phyloP scores from a whole-genome alignment of 179 eudicot genomes.

The Gypsophila paniculata region DNA sequence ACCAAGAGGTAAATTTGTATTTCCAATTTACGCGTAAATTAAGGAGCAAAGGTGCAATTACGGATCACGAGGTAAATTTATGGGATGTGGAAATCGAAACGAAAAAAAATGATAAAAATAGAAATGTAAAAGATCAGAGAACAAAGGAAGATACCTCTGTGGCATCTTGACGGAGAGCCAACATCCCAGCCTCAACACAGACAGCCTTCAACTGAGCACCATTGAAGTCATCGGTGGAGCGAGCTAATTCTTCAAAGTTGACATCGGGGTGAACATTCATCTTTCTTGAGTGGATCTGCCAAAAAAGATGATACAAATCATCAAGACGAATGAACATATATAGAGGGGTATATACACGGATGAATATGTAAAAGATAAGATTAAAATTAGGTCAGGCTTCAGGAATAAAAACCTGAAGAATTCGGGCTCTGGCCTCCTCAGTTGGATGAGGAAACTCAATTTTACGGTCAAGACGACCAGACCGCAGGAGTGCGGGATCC shows the following conservation, averaged over 20 bases:
- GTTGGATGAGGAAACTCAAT: slow-evolving; percentile 98
- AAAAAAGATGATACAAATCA: not conserved
- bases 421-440: slow-evolving; percentile 94
- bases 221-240: slow-evolving; percentile 93
- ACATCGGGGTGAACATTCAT: slow-evolving; percentile 98
- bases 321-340: too few species aligned
- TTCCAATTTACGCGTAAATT: too few species aligned
- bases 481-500: slow-evolving; percentile 95
- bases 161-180: slow-evolving; percentile 95
- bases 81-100: not conserved
- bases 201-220: slow-evolving; percentile 98
- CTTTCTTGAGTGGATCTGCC: slow-evolving; percentile 92
- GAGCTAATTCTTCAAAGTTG: slow-evolving; percentile 94
- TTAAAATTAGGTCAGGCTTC: too few species aligned
- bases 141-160: slow-evolving; percentile 59
- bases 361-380: not conserved
- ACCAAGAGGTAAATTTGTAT: too few species aligned
- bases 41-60: too few species aligned
- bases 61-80: too few species aligned
- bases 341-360: too few species aligned
- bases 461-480: slow-evolving; percentile 95
- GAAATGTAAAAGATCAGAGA: too few species aligned
- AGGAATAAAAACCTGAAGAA: slow-evolving; percentile 57
- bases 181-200: slow-evolving; percentile 98
- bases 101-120: not conserved